Percentiles rank a stretch among this genome's conserved stretches.
Evolutionary conservation across 2,329 filamentous ascomycete genomes (phyloP).

Genomic region (Canariomyces notabilis): DNA sequence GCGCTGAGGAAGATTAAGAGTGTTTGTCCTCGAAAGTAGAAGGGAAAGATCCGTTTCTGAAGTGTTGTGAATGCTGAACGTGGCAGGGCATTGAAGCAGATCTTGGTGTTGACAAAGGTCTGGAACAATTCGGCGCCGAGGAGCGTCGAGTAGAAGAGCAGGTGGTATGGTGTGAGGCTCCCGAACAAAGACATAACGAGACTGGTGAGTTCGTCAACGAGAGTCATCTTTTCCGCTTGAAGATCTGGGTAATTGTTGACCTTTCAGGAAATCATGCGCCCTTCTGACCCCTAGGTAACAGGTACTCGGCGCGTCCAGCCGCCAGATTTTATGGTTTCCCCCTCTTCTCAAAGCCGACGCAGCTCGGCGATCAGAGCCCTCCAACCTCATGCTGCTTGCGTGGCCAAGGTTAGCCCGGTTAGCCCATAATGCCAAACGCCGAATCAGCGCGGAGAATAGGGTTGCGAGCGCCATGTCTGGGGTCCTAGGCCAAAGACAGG

Average conservation of each 20-base stretch:
- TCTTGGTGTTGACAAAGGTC: slow-evolving; percentile 34
- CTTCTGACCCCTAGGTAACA: too few species aligned
- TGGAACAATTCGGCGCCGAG: slow-evolving; percentile 39
- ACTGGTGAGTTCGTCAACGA: not conserved
- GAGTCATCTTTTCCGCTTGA: too few species aligned
- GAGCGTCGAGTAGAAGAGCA: slow-evolving; percentile 36
- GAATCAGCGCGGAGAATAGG: not conserved
- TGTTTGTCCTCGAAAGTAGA: slow-evolving; percentile 37
- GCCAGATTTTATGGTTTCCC: too few species aligned
- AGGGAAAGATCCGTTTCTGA: slow-evolving; percentile 37
- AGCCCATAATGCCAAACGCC: not conserved
- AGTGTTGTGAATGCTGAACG: slow-evolving; percentile 34
- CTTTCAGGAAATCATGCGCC: too few species aligned
- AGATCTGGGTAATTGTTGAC: too few species aligned
- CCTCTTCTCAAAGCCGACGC: not conserved
- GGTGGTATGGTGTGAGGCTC: slow-evolving; percentile 32
- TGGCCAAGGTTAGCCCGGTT: not conserved
- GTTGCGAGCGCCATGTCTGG: not conserved
- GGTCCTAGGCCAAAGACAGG: not conserved
- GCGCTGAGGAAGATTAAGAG: slow-evolving; percentile 32
- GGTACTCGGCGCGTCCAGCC: too few species aligned
- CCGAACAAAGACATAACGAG: not conserved
- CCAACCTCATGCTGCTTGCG: not conserved
- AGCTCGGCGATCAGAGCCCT: not conserved
- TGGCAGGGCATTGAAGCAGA: slow-evolving; percentile 32